Evolutionary conservation across 164 flowering plant species (phyloP).

Genomic region (Platanus orientalis): DNA sequence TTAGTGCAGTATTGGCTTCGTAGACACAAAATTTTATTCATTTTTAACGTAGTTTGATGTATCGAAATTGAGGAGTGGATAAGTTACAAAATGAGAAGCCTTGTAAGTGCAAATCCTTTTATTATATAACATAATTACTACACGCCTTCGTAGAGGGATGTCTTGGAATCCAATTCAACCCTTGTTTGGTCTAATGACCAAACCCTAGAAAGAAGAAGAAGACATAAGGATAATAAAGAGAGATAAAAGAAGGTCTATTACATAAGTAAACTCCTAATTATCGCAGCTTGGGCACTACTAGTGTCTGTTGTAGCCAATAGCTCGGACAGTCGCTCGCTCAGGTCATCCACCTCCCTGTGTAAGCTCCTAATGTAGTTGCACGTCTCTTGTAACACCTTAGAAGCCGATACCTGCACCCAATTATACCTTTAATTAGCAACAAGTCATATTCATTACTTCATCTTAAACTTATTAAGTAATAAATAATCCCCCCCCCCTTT

Average conservation of each 20-base stretch:
- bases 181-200: slow-evolving; percentile 13
- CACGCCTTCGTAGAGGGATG: slow-evolving; percentile 2
- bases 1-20: no score
- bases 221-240: neutral
- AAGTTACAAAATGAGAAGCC: neutral
- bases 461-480: neutral
- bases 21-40: no score
- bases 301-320: slow-evolving; percentile 56
- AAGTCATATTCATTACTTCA: neutral
- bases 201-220: slow-evolving; percentile 5
- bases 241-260: slow-evolving; percentile 8
- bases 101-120: slow-evolving; percentile 19
- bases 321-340: slow-evolving; percentile 72
- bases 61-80: neutral
- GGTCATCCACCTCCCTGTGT: slow-evolving; percentile 74
- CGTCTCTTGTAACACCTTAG: slow-evolving; percentile 79
- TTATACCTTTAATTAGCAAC: neutral
- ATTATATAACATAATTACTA: slow-evolving; percentile 20
- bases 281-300: slow-evolving; percentile 67
- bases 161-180: slow-evolving; percentile 10
- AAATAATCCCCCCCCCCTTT: no score
- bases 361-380: slow-evolving; percentile 79
- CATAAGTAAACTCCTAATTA: slow-evolving; percentile 78
- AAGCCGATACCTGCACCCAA: slow-evolving; percentile 58
- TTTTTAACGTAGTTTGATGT: neutral